phyloP scores from a whole-genome alignment of 148 eudicot genomes.

The Diospyros lotus region DNA sequence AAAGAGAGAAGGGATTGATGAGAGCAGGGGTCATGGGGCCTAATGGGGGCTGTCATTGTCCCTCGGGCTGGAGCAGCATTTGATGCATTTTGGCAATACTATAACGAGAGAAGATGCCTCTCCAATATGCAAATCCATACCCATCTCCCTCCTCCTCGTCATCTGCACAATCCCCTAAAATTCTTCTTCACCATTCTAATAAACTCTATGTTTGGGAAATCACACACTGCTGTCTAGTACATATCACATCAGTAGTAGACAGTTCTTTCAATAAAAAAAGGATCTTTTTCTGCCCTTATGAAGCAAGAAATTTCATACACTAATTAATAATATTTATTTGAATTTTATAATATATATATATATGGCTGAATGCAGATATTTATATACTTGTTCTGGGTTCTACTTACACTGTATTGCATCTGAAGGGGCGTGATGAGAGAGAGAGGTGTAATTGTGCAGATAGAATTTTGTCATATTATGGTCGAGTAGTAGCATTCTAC shows the following conservation, averaged over 20 bases:
- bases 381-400: not conserved
- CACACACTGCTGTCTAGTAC: not conserved
- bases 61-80: slow-evolving; percentile 10
- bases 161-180: slow-evolving; percentile 11
- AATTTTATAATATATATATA: too few species aligned
- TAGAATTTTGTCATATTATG: slow-evolving; percentile 17
- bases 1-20: not conserved
- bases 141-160: not conserved
- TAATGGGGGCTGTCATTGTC: slow-evolving; percentile 3
- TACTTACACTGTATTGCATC: not conserved
- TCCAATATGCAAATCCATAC: slow-evolving; percentile 1
- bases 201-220: not conserved
- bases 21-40: slow-evolving; percentile 7
- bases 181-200: not conserved
- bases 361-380: too few species aligned
- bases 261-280: not conserved
- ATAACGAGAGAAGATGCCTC: slow-evolving; percentile 2
- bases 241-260: not conserved
- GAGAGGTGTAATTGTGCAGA: slow-evolving; percentile 8
- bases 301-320: too few species aligned
- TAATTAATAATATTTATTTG: too few species aligned
- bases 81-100: slow-evolving; percentile 19
- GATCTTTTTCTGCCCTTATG: not conserved
- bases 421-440: too few species aligned
- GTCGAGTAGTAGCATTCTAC: slow-evolving; percentile 39